Evolutionary conservation across 768 basidiomycete genomes (phyloP).

Genomic region (Tulasnella sp.): DNA sequence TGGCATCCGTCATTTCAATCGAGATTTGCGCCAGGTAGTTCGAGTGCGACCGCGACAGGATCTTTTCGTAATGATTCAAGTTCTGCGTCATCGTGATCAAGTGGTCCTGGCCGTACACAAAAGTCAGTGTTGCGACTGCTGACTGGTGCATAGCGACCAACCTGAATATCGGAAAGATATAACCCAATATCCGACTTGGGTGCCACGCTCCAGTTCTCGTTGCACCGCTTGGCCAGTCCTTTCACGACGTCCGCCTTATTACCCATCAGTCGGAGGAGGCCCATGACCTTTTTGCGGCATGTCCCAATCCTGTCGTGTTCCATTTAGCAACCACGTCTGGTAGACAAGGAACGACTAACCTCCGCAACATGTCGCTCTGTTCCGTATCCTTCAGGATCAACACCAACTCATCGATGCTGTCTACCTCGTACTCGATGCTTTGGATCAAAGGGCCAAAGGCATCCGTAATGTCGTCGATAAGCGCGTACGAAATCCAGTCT

Average conservation of each 20-base stretch:
- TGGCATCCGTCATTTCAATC: constrained; percentile 99
- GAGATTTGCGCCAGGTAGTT: constrained; percentile 99
- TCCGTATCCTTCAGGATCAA: constrained; percentile 91
- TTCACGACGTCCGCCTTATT: constrained; percentile 99
- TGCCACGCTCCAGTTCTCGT: constrained; percentile 97
- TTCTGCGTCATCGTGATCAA: constrained; percentile 99
- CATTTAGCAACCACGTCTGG: not conserved
- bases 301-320: constrained; percentile 63
- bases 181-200: constrained; percentile 96
- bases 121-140: not conserved
- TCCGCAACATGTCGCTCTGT: constrained; percentile 93
- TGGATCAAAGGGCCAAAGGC: constrained; percentile 98
- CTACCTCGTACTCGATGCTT: constrained; percentile 98
- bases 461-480: constrained; percentile 99
- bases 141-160: constrained; percentile 21
- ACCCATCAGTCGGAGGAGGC: constrained; percentile 88
- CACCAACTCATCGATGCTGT: constrained; percentile 96
- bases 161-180: constrained; percentile 90
- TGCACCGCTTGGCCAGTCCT: constrained; percentile 92
- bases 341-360: constrained; percentile 28
- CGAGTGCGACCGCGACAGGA: constrained; percentile 93
- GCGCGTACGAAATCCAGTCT: constrained; percentile 99
- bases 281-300: constrained; percentile 99
- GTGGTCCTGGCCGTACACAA: constrained; percentile 50
- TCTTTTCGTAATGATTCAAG: constrained; percentile 99